A percentile compares a stretch with the other conserved stretches of the same genome.
Conservation (phyloP, 495 filamentous ascomycete species). For the Aspergillus conjunctus region DNA sequence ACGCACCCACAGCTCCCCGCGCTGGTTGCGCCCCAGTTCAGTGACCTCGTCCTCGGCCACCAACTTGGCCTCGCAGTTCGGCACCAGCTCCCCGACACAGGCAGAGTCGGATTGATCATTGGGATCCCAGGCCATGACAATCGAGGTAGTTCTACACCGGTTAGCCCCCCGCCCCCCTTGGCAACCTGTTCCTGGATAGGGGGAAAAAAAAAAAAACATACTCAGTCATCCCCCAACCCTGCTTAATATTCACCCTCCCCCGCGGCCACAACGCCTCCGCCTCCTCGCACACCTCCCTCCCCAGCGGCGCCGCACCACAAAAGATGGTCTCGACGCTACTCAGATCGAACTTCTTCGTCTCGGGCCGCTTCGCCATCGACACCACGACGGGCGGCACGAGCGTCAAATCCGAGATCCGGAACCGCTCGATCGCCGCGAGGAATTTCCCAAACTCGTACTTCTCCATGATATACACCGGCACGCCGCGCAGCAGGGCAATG, state of each 20-base stretch:
- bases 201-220: slow-evolving; percentile 31
- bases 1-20: slow-evolving; percentile 67
- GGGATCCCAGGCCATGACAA: slow-evolving; percentile 61
- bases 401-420: slow-evolving; percentile 62
- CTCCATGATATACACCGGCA: slow-evolving; percentile 69
- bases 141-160: slow-evolving; percentile 58
- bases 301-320: slow-evolving; percentile 65
- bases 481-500: slow-evolving; percentile 32
- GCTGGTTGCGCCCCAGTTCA: slow-evolving; percentile 43
- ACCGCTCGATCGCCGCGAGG: slow-evolving; percentile 65
- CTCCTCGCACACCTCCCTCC: slow-evolving; percentile 57
- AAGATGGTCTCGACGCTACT: slow-evolving; percentile 59
- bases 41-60: slow-evolving; percentile 48
- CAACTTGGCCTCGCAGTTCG: slow-evolving; percentile 67
- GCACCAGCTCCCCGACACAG: slow-evolving; percentile 65
- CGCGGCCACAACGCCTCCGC: slow-evolving; percentile 58
- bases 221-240: slow-evolving; percentile 87
- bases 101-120: slow-evolving; percentile 30
- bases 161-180: slow-evolving; percentile 1
- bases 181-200: neutral
- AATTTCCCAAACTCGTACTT: slow-evolving; percentile 72
- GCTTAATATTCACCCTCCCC: slow-evolving; percentile 60
- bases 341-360: slow-evolving; percentile 65
- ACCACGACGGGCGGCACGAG: slow-evolving; percentile 71
- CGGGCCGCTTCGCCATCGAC: slow-evolving; percentile 68